Conservation (phyloP, 2,329 filamentous ascomycete species). For the Claviceps sorghi region DNA sequence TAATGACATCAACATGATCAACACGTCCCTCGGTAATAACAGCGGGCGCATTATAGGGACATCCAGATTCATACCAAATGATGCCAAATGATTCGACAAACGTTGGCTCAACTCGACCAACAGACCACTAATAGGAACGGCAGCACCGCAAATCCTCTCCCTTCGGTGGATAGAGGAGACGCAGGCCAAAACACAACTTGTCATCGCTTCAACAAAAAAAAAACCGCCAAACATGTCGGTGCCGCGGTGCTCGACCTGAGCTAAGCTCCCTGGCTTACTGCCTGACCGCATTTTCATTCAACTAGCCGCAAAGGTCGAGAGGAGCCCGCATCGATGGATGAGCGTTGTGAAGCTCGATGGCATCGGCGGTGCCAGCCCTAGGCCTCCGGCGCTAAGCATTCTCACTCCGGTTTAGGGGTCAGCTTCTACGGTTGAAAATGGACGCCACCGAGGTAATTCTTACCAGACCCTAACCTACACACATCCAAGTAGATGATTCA, state of each 20-base stretch:
- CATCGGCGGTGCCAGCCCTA: not conserved
- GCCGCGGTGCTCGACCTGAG: too few relatives aligned
- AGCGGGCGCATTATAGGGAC: not conserved
- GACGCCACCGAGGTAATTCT: not conserved
- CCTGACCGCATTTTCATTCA: not conserved
- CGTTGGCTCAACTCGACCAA: not conserved
- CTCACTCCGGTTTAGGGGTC: not conserved
- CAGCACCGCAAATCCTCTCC: not conserved
- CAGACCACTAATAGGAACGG: not conserved
- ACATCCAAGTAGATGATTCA: not conserved
- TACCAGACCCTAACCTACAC: not conserved
- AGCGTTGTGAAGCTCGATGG: not conserved
- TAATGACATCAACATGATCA: not conserved
- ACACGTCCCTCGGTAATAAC: not conserved
- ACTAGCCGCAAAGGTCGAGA: not conserved
- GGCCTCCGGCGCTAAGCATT: not conserved
- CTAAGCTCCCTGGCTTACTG: not conserved
- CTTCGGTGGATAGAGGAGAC: too few relatives aligned
- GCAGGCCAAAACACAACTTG: not conserved
- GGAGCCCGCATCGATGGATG: not conserved
- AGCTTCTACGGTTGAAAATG: not conserved
- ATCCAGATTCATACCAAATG: not conserved
- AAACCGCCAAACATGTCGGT: not conserved
- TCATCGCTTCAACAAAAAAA: not conserved
- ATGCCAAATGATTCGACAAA: not conserved